A percentile compares a stretch with the other conserved stretches of the same genome.
Conservation (phyloP, 352 stramenopile genomes). For the Elongisporangium undulatum region DNA sequence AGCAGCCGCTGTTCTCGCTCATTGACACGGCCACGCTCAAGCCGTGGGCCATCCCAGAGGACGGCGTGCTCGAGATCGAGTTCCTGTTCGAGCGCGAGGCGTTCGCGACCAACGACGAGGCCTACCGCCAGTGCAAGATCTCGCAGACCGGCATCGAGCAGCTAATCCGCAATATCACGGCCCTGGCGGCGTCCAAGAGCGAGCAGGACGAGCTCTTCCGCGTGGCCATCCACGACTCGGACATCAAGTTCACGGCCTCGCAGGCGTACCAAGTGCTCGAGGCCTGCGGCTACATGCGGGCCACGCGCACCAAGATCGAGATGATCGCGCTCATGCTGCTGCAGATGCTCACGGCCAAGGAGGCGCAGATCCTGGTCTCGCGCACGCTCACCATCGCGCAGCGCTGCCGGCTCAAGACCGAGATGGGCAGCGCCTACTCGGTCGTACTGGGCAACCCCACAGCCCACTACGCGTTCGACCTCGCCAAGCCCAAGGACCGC, state of each 20-base stretch:
- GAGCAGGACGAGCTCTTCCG: slow-evolving; percentile 79
- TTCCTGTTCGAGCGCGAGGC: slow-evolving; percentile 80
- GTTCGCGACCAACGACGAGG: slow-evolving; percentile 53
- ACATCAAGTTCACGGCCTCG: slow-evolving; percentile 70
- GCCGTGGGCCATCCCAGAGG: slow-evolving; percentile 60
- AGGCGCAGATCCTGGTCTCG: slow-evolving; percentile 67
- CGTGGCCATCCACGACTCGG: slow-evolving; percentile 71
- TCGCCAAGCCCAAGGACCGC: slow-evolving; percentile 72
- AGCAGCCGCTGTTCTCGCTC: slow-evolving; percentile 19
- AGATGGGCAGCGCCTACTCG: slow-evolving; percentile 82
- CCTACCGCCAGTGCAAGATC: slow-evolving; percentile 48
- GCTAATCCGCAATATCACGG: slow-evolving; percentile 67
- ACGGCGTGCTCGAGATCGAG: slow-evolving; percentile 60
- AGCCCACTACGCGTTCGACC: slow-evolving; percentile 73
- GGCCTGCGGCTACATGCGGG: slow-evolving; percentile 58
- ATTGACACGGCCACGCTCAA: slow-evolving; percentile 52
- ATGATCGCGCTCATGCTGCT: slow-evolving; percentile 66
- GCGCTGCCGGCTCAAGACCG: slow-evolving; percentile 68
- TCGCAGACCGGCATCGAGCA: slow-evolving; percentile 63
- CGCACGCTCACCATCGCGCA: slow-evolving; percentile 63
- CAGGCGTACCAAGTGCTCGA: slow-evolving; percentile 84
- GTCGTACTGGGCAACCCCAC: slow-evolving; percentile 83
- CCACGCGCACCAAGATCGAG: slow-evolving; percentile 50
- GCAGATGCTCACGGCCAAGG: slow-evolving; percentile 82
- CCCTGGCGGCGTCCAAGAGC: slow-evolving; percentile 39